Evolutionary conservation across 495 filamentous ascomycete genomes (phyloP).

Genomic region (Penicillium salamii): DNA sequence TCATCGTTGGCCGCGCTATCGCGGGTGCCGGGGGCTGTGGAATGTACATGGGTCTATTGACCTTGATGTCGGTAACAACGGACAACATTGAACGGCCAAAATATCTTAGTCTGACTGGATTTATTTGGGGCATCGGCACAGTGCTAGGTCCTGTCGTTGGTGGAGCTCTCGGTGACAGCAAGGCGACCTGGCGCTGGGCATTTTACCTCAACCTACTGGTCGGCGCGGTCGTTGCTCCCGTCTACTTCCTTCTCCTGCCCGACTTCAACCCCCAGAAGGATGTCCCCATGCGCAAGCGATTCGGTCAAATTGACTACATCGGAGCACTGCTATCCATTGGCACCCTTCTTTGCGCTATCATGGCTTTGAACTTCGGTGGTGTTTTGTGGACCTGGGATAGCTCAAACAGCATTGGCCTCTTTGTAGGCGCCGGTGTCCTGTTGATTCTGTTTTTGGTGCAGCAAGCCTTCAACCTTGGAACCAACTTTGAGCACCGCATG

Average conservation of each 20-base stretch:
- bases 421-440: conserved; percentile 46
- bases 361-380: too few species aligned
- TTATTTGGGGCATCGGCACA: conserved; percentile 41
- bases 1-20: conserved; percentile 34
- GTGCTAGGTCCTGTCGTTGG: conserved; percentile 47
- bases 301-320: conserved; percentile 12
- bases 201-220: conserved; percentile 16
- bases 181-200: conserved; percentile 11
- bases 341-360: conserved; percentile 20
- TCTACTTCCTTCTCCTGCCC: conserved; percentile 1
- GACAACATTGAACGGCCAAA: conserved; percentile 38
- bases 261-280: neutral
- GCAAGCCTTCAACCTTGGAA: conserved; percentile 29
- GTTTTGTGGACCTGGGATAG: conserved; percentile 34
- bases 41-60: conserved; percentile 50
- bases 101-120: conserved; percentile 39
- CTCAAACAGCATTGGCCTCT: conserved; percentile 45
- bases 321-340: conserved; percentile 16
- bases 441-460: conserved; percentile 26
- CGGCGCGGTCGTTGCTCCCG: neutral
- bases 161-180: conserved; percentile 2
- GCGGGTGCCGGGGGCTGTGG: conserved; percentile 43
- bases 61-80: conserved; percentile 37
- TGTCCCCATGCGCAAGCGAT: neutral
- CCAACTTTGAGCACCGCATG: conserved; percentile 40